These are phyloP conservation scores for Solanum raphanifolium DNA, from an alignment of 257 asterid genomes.

Conservation along the genomic window DNA sequence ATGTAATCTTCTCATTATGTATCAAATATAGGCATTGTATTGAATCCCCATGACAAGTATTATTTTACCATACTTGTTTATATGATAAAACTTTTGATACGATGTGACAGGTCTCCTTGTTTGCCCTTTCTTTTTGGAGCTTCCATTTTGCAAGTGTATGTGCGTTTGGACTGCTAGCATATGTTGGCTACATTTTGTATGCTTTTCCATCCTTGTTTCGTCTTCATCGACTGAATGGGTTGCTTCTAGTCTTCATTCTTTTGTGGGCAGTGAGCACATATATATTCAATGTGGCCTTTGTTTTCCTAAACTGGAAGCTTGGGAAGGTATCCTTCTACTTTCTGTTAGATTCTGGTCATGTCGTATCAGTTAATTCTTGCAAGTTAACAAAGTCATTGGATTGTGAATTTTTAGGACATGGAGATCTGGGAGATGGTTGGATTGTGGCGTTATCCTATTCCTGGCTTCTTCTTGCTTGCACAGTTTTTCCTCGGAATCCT, in stretches of 20 bases:
- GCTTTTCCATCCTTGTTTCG: conserved; percentile 89
- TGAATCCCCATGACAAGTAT: background rate
- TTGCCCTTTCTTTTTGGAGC: conserved; percentile 95
- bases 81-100: conserved; percentile 30
- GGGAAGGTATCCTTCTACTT: conserved; percentile 63
- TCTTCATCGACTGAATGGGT: conserved; percentile 83
- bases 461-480: conserved; percentile 92
- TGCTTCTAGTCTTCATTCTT: conserved; percentile 96
- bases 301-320: conserved; percentile 68
- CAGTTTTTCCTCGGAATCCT: conserved; percentile 95
- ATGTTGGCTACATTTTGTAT: conserved; percentile 81
- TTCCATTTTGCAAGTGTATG: conserved; percentile 97
- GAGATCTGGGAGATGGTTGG: conserved; percentile 99
- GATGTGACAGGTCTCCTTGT: conserved; percentile 75
- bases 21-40: background rate
- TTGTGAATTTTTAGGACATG: conserved; percentile 61
- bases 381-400: conserved; percentile 9
- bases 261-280: conserved; percentile 98
- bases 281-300: conserved; percentile 81
- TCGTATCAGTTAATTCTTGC: background rate
- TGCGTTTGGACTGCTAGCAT: conserved; percentile 90
- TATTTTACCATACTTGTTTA: background rate
- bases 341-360: conserved; percentile 5
- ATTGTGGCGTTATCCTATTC: conserved; percentile 96
- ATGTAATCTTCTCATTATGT: background rate